Evolutionary conservation across 495 filamentous ascomycete species (phyloP), one percentile per base, ranked within the genome.

Genomic region (Annulohypoxylon bovei): DNA sequence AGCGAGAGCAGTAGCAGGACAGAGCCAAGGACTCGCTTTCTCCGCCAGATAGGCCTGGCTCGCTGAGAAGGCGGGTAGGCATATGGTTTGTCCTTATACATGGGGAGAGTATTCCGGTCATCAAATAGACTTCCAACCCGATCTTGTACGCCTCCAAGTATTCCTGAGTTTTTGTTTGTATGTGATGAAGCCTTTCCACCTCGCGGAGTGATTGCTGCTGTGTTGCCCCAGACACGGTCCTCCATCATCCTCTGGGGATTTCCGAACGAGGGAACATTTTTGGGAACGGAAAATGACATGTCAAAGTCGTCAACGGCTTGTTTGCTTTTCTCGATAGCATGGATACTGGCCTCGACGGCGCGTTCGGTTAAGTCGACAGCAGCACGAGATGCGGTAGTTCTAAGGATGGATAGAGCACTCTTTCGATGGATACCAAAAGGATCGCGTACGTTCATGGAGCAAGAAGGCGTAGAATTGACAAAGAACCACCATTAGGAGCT

Each of bases 11-110:
- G 62, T 71, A 79, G 77, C 55, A 88, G 55, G 3, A 84, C 77
- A 53, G 65, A 49, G n/a, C 33, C 67, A 25, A 77, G 25, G 14
- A 57, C 5, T 60, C 90, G 80, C 77, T 88, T 89, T 73, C 81
- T 80, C 75, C 82, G 76, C 79, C 81, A 84, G 50, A 81, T 80
- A 70, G 75, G 85, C 64, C 74, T 77, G 27, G 77, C 77, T 67
- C 84, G 80, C 55, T 84, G 74, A 18, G 87, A 86, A 49, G 85
- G 79, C 25, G 86, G 81, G 68, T 92, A 92, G 50, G 85, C 83
- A 76, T 93, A 96, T 23, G 95, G 95, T 75, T 99, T 99, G 80
- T 99, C 95, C 83, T 99, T 99, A 80, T 99, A 99, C 90, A 98
- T 91, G 39, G 95, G 95, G 23, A 99, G 82, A 32, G 89, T 84